phyloP scores from a whole-genome alignment of 2,329 filamentous ascomycete species.

The Alternaria arborescens region DNA sequence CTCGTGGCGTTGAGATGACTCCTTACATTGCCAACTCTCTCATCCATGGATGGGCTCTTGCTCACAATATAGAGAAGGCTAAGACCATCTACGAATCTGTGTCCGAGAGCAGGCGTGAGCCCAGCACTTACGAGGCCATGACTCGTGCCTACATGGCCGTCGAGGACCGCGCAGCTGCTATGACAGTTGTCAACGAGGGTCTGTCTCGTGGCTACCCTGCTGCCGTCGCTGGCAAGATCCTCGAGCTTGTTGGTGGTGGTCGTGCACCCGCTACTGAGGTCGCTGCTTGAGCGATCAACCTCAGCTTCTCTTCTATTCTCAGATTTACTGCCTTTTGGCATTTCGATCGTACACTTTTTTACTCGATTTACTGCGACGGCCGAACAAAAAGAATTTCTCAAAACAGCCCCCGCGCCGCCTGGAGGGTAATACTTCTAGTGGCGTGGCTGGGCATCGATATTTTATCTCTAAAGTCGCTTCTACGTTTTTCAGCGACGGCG shows the following conservation, averaged over 20 bases:
- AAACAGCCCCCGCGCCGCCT: conserved; percentile 28
- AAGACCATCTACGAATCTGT: conserved; percentile 82
- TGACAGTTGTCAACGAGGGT: conserved; percentile 87
- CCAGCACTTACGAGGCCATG: conserved; percentile 99
- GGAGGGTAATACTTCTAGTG: conserved; percentile 13
- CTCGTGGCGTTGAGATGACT: conserved; percentile 80
- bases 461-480: conserved; percentile 29
- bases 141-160: conserved; percentile 88
- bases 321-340: conserved; percentile 4
- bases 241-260: conserved; percentile 74
- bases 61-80: conserved; percentile 81
- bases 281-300: conserved; percentile 18
- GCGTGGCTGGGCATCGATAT: conserved; percentile 31
- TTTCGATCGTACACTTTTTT: conserved; percentile 21
- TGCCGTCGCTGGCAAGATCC: conserved; percentile 91
- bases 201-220: conserved; percentile 87
- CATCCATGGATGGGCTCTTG: conserved; percentile 94
- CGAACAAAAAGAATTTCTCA: conserved; percentile 26
- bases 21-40: conserved; percentile 98
- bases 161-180: conserved; percentile 79
- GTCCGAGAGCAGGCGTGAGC: conserved; percentile 80
- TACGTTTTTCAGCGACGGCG: conserved; percentile 35
- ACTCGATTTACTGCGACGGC: conserved; percentile 26
- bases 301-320: conserved; percentile 16
- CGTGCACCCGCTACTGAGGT: conserved; percentile 33